These are phyloP conservation scores for Termitomyces sp. DNA, from an alignment of 768 basidiomycete genomes.

Conservation along the genomic window DNA sequence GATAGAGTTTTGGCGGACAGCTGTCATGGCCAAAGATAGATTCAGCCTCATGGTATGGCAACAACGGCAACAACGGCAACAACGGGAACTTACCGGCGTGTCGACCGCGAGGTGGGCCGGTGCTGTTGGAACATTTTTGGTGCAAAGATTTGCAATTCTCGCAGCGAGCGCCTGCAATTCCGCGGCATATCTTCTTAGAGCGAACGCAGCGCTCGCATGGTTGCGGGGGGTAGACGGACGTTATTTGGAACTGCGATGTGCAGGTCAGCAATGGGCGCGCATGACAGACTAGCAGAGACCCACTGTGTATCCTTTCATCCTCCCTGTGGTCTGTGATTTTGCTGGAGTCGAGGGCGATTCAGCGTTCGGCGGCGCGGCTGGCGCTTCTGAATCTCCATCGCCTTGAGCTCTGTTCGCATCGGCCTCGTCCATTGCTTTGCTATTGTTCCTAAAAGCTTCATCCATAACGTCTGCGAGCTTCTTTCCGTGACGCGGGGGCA, in stretches of 20 bases:
- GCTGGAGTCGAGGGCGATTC: constrained; percentile 16
- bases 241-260: constrained; percentile 8
- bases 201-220: constrained; percentile 45
- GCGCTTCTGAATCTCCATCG: constrained; percentile 24
- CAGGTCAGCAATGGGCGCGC: constrained; percentile 1
- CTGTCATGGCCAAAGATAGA: constrained; percentile 2
- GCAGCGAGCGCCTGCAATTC: constrained; percentile 39
- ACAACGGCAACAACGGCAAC: not conserved
- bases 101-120: constrained; percentile 38
- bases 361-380: not conserved
- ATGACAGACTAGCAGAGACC: not conserved
- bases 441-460: constrained; percentile 25
- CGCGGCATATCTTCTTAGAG: constrained; percentile 38
- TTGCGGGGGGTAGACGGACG: constrained; percentile 31
- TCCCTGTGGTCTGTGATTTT: constrained; percentile 22
- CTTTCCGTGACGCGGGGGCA: constrained; percentile 26
- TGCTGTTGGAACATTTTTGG: constrained; percentile 45
- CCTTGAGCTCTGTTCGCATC: constrained; percentile 21
- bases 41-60: constrained; percentile 1
- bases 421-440: constrained; percentile 15
- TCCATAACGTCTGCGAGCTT: constrained; percentile 30
- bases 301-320: constrained; percentile 22
- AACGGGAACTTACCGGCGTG: constrained; percentile 34
- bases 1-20: constrained; percentile 7
- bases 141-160: constrained; percentile 44